phyloP scores from a whole-genome alignment of 2,329 filamentous ascomycete species.

The Cercospora berteroae region DNA sequence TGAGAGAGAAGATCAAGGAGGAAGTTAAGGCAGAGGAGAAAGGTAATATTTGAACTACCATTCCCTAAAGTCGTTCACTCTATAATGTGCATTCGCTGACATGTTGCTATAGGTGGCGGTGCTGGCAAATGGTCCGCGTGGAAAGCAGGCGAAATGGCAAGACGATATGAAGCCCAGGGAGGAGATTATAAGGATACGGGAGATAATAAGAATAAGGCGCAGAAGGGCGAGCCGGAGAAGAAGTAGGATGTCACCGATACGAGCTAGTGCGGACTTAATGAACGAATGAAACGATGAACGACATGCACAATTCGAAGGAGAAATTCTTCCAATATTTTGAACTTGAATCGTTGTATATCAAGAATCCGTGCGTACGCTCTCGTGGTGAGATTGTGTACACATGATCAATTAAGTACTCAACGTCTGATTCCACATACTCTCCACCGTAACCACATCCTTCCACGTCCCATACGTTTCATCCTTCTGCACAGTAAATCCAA shows the following conservation, averaged over 20 bases:
- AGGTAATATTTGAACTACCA: conserved; percentile 18
- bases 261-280: neutral
- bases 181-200: conserved; percentile 36
- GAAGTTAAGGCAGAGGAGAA: conserved; percentile 37
- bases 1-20: conserved; percentile 37
- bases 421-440: conserved; percentile 54
- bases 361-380: neutral
- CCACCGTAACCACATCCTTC: conserved; percentile 49
- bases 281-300: neutral
- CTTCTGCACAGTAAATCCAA: conserved; percentile 49
- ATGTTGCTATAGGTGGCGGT: conserved; percentile 29
- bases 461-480: conserved; percentile 47
- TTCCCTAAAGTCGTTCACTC: neutral
- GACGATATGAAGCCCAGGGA: conserved; percentile 34
- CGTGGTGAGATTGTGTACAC: neutral
- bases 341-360: too few species aligned
- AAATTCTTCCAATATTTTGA: too few species aligned
- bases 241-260: conserved; percentile 21
- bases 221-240: conserved; percentile 38
- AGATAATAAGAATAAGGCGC: conserved; percentile 30
- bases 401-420: conserved; percentile 10
- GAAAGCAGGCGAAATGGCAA: conserved; percentile 36
- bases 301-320: too few species aligned
- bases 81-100: neutral
- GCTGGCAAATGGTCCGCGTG: conserved; percentile 34